Evolutionary conservation across 2,329 filamentous ascomycete species (phyloP), one percentile per base, ranked within the genome.

Genomic region (Phialophora chinensis): DNA sequence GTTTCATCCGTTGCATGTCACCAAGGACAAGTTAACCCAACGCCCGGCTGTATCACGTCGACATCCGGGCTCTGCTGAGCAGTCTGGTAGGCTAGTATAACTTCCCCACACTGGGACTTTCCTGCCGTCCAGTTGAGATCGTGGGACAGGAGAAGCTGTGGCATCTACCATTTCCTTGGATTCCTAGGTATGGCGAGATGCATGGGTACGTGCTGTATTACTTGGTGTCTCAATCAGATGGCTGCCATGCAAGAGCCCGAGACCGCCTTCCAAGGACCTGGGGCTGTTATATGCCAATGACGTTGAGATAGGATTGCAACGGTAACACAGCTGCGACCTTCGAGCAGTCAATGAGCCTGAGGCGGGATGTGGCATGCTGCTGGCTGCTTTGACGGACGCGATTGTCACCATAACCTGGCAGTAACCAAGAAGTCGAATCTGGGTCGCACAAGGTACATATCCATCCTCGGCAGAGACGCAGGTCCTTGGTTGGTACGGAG

Each of bases 161-260:
- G 3, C 27, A 23, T 14, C 27, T 25, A 53, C 49, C 49, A 17
- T 27, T 53, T 53, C 23, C 14, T 53, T 53, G 49, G 49, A 53
- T 27, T 14, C 23, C 27, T n/a, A 17, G 38, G 5, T n/a, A n/a
- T 7, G 38, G 38, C 38, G 38, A 44, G 38, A 44, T 44, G 38
- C 38, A 44, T 44, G 38, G 17, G 14, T 17, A 44, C 17, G 38
- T 44, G 38, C 38, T 44, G 17, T 44, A n/a, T 1, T 17, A 44
- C 17, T 8, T 44, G 38, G 17, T 8, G 17, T 44, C 6, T 33
- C 59, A 23, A 54, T 62, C 59, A 54, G 35, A 17, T 2, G 31
- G 7, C 42, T 31, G 33, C 33, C 3, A n/a, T 54, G 49, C 49
- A 54, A 55, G 49, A 47, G 35, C 49, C 59, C 59, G 59, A 62